Conservation (phyloP, 768 basidiomycete species). For the Rhodosporidiobolus sp. region DNA sequence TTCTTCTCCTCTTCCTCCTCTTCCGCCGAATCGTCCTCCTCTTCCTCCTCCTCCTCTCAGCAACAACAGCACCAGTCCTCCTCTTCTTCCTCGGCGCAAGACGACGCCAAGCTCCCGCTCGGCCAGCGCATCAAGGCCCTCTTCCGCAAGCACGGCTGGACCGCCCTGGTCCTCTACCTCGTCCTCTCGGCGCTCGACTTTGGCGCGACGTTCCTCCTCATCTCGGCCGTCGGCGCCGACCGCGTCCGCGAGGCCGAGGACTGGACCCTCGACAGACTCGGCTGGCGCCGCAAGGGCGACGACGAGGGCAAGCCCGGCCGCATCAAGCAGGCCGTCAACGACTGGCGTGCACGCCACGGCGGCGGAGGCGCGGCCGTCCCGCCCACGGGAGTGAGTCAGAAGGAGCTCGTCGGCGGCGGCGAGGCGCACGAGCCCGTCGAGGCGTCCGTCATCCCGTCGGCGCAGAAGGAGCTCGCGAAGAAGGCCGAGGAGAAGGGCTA, state of each 20-base stretch:
- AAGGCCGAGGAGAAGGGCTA: conserved; percentile 52
- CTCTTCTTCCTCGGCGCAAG: background rate
- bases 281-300: conserved; percentile 37
- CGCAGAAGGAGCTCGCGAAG: conserved; percentile 4
- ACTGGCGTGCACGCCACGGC: conserved; percentile 29
- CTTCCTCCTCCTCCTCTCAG: background rate
- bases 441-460: background rate
- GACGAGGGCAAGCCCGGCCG: conserved; percentile 31
- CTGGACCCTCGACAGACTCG: conserved; percentile 52
- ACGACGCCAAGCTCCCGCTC: conserved; percentile 14
- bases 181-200: conserved; percentile 75
- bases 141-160: conserved; percentile 84
- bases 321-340: conserved; percentile 19
- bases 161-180: conserved; percentile 86
- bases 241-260: conserved; percentile 69
- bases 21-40: background rate
- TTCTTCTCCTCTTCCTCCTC: conserved; percentile 3
- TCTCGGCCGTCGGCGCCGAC: conserved; percentile 85
- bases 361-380: background rate
- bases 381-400: background rate
- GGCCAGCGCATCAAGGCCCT: conserved; percentile 33
- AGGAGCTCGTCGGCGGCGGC: background rate
- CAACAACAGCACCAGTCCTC: background rate
- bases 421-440: background rate
- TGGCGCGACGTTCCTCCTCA: conserved; percentile 72